These are phyloP conservation scores for Pythium biforme DNA, from an alignment of 352 stramenopile species.

Conservation along the genomic window DNA sequence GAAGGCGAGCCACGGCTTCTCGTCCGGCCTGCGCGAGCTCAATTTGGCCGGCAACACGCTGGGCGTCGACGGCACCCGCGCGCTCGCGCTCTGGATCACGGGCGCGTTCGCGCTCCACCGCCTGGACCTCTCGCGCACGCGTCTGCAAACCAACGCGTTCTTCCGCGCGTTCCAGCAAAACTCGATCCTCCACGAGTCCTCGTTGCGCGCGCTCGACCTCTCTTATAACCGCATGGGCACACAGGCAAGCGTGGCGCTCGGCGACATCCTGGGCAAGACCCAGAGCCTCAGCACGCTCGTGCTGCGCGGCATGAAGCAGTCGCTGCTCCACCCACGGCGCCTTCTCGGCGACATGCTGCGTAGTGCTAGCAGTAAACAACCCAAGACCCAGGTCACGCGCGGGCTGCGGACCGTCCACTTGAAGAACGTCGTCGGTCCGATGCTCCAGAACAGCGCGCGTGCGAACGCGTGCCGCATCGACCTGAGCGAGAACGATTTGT, in stretches of 20 bases:
- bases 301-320: slow-evolving; percentile 55
- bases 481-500: slow-evolving; percentile 76
- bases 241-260: slow-evolving; percentile 49
- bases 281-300: slow-evolving; percentile 61
- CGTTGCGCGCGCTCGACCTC: slow-evolving; percentile 54
- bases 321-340: slow-evolving; percentile 10
- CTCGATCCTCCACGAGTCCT: slow-evolving; percentile 61
- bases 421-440: slow-evolving; percentile 53
- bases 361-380: too few relatives aligned
- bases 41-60: slow-evolving; percentile 66
- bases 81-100: slow-evolving; percentile 55
- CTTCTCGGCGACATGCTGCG: slow-evolving; percentile 1
- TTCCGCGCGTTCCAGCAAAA: slow-evolving; percentile 62
- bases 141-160: slow-evolving; percentile 55
- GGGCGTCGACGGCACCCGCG: slow-evolving; percentile 38
- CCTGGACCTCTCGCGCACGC: slow-evolving; percentile 60
- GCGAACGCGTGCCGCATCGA: slow-evolving; percentile 47
- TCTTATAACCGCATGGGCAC: slow-evolving; percentile 68
- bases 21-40: slow-evolving; percentile 47
- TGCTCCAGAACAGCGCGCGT: slow-evolving; percentile 61
- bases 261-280: slow-evolving; percentile 62
- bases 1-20: slow-evolving; percentile 48
- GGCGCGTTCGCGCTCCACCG: slow-evolving; percentile 50
- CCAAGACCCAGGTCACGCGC: slow-evolving; percentile 16
- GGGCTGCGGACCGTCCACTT: slow-evolving; percentile 52